phyloP scores from a whole-genome alignment of 176 grass and related monocot species.

The Lolium multiflorum region DNA sequence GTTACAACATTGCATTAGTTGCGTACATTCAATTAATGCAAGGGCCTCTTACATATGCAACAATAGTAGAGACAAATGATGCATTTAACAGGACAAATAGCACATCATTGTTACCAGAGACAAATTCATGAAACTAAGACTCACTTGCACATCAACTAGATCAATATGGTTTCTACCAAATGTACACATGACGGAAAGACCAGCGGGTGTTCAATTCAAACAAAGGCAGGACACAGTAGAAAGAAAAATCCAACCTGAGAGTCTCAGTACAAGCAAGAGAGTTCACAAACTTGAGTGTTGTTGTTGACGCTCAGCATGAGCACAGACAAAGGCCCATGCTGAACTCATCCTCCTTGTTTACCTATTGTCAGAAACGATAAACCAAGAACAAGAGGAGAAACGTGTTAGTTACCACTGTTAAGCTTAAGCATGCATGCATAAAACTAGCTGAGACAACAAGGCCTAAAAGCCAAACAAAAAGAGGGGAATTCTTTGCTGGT shows the following conservation, averaged over 20 bases:
- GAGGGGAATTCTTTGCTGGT: no score
- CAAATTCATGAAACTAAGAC: no score
- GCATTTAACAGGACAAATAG: no score
- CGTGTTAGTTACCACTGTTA: not conserved
- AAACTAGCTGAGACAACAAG: no score
- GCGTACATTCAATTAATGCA: no score
- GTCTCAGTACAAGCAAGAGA: not conserved
- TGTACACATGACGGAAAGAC: not conserved
- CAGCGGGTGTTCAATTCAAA: not conserved
- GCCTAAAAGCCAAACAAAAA: not conserved
- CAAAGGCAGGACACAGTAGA: not conserved
- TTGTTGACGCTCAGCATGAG: slow-evolving; percentile 67
- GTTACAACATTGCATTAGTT: no score
- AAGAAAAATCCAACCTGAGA: not conserved
- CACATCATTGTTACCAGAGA: no score
- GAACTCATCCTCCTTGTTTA: slow-evolving; percentile 70
- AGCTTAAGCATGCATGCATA: no score
- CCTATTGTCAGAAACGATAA: slow-evolving; percentile 6
- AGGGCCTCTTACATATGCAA: no score
- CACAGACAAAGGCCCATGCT: slow-evolving; percentile 62
- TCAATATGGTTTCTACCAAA: not conserved
- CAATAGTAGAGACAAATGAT: no score
- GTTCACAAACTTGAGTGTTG: not conserved
- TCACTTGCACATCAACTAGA: no score
- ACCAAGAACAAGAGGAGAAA: not conserved